Evolutionary conservation across 495 filamentous ascomycete genomes (phyloP).

Genomic region (Evernia prunastri): DNA sequence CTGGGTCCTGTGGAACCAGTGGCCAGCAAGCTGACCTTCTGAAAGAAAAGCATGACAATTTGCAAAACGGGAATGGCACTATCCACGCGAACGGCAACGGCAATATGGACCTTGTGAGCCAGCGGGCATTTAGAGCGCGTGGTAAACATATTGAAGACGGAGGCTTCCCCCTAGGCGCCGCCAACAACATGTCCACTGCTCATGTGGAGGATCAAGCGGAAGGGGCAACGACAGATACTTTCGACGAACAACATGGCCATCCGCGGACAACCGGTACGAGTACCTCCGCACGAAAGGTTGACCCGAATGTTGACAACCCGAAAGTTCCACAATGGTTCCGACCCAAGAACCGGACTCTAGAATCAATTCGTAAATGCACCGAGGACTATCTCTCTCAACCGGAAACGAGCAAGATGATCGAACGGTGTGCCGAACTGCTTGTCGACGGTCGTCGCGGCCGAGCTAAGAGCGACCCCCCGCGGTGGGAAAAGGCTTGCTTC

Average conservation of each 20-base stretch:
- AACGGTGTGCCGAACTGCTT: conserved; percentile 11
- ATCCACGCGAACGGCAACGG: background rate
- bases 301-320: background rate
- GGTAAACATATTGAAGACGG: background rate
- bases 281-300: background rate
- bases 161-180: background rate
- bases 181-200: background rate
- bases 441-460: conserved; percentile 17
- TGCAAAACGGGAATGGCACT: background rate
- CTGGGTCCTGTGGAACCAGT: background rate
- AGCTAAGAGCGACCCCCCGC: conserved; percentile 10
- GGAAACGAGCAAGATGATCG: background rate
- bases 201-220: background rate
- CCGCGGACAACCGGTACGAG: background rate
- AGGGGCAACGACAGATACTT: background rate
- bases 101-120: background rate
- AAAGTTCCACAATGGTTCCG: conserved; percentile 15
- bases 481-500: conserved; percentile 23
- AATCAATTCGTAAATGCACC: conserved; percentile 9
- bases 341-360: conserved; percentile 15
- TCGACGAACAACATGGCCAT: background rate
- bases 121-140: background rate
- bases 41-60: background rate
- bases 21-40: background rate
- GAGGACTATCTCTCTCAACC: background rate